Conservation (phyloP, 768 basidiomycete genomes). For the Tulasnella sp. region DNA sequence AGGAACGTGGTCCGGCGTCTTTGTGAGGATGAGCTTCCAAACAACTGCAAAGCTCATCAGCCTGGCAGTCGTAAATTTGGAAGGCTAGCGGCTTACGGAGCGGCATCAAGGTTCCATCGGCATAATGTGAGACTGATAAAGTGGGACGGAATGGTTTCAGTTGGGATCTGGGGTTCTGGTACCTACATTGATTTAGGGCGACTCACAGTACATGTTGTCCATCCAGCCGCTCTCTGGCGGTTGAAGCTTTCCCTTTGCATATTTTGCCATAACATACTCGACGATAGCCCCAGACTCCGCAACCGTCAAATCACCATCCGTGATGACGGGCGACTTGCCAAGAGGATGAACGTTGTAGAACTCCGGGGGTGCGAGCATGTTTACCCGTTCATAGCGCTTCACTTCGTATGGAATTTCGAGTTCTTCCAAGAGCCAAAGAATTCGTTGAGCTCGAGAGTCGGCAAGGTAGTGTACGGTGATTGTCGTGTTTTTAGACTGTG, state of each 20-base stretch:
- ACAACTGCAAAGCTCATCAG: constrained; percentile 11
- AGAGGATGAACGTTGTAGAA: constrained; percentile 37
- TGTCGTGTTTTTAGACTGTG: neutral
- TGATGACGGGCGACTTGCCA: constrained; percentile 43
- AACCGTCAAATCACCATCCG: constrained; percentile 39
- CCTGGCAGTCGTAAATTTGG: neutral
- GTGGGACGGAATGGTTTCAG: neutral
- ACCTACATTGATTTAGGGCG: neutral
- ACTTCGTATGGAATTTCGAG: constrained; percentile 41
- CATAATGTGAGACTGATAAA: constrained; percentile 24
- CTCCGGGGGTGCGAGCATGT: constrained; percentile 34
- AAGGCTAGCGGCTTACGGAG: constrained; percentile 6
- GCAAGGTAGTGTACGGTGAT: constrained; percentile 24
- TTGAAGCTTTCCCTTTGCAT: constrained; percentile 28
- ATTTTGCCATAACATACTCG: constrained; percentile 40
- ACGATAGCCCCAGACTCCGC: constrained; percentile 42
- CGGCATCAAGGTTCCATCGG: constrained; percentile 27
- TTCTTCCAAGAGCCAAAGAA: constrained; percentile 39
- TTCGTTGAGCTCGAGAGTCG: constrained; percentile 28
- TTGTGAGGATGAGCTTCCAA: constrained; percentile 23
- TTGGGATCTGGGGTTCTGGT: neutral
- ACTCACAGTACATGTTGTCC: constrained; percentile 23
- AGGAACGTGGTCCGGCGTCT: constrained; percentile 18
- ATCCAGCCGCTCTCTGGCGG: constrained; percentile 21
- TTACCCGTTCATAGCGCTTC: constrained; percentile 35